Evolutionary conservation across 2,329 filamentous ascomycete species (phyloP).

Genomic region (Fusarium mexicanum): DNA sequence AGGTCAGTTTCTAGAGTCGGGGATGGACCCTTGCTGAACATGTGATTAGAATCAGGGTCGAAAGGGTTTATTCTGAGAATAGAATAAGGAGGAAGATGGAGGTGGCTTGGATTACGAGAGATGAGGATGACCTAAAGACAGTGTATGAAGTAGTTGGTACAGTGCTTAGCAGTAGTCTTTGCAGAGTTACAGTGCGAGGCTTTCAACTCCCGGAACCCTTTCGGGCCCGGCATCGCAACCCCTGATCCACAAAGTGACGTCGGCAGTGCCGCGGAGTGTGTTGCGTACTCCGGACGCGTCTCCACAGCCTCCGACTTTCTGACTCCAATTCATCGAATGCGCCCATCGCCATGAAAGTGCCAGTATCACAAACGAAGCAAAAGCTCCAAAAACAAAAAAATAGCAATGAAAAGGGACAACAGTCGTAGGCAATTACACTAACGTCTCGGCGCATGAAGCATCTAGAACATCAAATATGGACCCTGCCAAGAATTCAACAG

Average conservation of each 20-base stretch:
- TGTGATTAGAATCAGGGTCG: slow-evolving; percentile 23
- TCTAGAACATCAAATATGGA: slow-evolving; percentile 10
- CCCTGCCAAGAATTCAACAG: slow-evolving; percentile 23
- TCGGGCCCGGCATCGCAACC: slow-evolving; percentile 11
- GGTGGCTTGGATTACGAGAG: slow-evolving; percentile 26
- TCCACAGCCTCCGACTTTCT: slow-evolving; percentile 22
- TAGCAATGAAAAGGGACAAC: neutral
- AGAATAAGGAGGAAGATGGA: slow-evolving; percentile 13
- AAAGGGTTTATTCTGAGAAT: slow-evolving; percentile 18
- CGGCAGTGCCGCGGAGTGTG: slow-evolving; percentile 30
- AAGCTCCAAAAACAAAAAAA: neutral
- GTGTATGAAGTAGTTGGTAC: neutral
- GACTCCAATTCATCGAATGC: neutral
- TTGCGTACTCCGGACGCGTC: slow-evolving; percentile 29
- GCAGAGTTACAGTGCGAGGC: neutral
- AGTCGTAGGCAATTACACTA: neutral
- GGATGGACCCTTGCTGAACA: slow-evolving; percentile 1
- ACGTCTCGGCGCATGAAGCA: slow-evolving; percentile 7
- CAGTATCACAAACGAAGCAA: slow-evolving; percentile 1
- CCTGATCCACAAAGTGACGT: slow-evolving; percentile 38
- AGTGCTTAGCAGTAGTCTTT: neutral
- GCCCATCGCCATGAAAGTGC: neutral
- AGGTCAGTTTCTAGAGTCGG: neutral
- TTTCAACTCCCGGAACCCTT: neutral
- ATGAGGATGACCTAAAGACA: slow-evolving; percentile 14